Percentiles rank a stretch among this genome's conserved stretches.
These are phyloP conservation scores for Austroboletus niveus DNA, from an alignment of 1,284 basidiomycete genomes.

Conservation along the genomic window DNA sequence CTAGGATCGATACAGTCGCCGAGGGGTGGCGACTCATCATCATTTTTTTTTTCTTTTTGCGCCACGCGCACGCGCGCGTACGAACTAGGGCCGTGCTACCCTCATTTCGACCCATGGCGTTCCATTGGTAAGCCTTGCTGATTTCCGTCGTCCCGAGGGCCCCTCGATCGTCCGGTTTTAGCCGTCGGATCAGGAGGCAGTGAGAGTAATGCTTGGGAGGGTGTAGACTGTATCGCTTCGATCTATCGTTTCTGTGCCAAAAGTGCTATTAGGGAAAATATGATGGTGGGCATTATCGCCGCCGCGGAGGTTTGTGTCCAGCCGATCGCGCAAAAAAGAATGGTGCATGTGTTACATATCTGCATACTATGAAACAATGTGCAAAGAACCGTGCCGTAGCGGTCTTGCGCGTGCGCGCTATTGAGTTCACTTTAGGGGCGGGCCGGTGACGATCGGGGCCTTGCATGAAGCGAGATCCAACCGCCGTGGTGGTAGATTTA, in stretches of 20 bases:
- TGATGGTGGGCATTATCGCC: constrained; percentile 2
- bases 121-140: not conserved
- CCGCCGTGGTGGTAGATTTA: constrained; percentile 13
- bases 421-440: not conserved
- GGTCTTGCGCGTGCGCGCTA: constrained; percentile 4
- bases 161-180: constrained; percentile 15
- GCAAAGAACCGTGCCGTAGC: not conserved
- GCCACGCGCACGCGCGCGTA: not conserved
- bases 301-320: constrained; percentile 12
- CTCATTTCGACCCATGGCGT: not conserved
- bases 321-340: not conserved
- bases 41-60: constrained; percentile 4
- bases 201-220: not conserved
- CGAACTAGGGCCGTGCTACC: not conserved
- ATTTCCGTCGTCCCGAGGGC: not conserved
- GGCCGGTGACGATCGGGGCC: not conserved
- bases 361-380: no score
- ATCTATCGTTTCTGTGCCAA: not conserved
- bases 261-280: no score
- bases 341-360: no score
- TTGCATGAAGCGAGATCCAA: constrained; percentile 8
- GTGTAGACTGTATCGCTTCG: not conserved
- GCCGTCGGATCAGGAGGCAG: constrained; percentile 19
- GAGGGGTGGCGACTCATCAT: no score
- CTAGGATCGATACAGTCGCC: no score